Evolutionary conservation across 1,284 basidiomycete genomes (phyloP), one percentile per base, ranked within the genome.

Genomic region (Ganoderma leucocontextum): DNA sequence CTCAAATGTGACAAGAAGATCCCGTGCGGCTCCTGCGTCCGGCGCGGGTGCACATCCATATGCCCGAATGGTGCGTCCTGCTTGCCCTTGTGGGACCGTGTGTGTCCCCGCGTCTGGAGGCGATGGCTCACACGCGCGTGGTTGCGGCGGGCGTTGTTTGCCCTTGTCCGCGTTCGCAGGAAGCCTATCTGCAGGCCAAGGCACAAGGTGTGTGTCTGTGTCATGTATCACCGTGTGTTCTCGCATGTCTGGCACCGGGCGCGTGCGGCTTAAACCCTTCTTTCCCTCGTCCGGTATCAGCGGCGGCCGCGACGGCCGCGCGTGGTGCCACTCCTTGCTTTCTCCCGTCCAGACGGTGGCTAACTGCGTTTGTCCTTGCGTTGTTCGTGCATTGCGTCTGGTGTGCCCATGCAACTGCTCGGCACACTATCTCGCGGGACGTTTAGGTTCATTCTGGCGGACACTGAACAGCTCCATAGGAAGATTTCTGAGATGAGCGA

Each of bases 1-100:
- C 79, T 93, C 61, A 93, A 92, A 78, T 93, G 91, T 76, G 91
- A 92, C 80, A 92, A 91, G 79, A 90, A 86, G 15, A 85, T 92
- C 2, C 91, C 91, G 3, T 93, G 91, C 73, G 87, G 89, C 22
- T 92, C 90, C 75, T 91, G 91, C 76, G 91, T 89, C 75, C 86
- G 91, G 52, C 83, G 91, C 72, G 91, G 91, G 29, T 93, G 91
- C 75, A 87, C 89, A 3, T 87, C 89, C 13, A 91, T 93, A 69
- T 93, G 92, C 79, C 91, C 91, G 1, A 91, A 92, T 74, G 91
- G 91, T 78, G 61, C 58, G 77, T 65, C 64, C 49, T 0, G 15
- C 47, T 63, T 67, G 22, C 41, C 64, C 47, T 52, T 68, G 52
- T 58, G 47, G 62, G 62, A 35, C 63, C 41, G 25, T 38, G 19